phyloP scores from a whole-genome alignment of 2,329 filamentous ascomycete species.

The Canariomyces notabilis region DNA sequence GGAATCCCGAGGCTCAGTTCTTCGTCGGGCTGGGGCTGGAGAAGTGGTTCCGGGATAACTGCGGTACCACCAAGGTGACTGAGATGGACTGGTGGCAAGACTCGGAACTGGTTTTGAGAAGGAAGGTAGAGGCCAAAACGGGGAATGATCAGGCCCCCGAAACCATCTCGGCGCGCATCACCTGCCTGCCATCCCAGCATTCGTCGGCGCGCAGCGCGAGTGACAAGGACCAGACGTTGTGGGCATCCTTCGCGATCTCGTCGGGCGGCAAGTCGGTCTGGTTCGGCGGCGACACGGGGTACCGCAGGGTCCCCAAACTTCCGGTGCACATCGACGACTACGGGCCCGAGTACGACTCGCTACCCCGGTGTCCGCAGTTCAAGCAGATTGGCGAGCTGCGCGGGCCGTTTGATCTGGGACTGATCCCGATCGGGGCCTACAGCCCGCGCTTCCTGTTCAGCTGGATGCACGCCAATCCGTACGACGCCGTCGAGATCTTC shows the following conservation, averaged over 20 bases:
- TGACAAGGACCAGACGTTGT: constrained; percentile 73
- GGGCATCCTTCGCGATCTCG: constrained; percentile 79
- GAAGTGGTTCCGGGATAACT: constrained; percentile 70
- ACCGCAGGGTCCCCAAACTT: constrained; percentile 67
- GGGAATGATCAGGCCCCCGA: constrained; percentile 29
- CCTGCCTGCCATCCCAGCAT: constrained; percentile 82
- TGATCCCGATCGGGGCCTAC: constrained; percentile 93
- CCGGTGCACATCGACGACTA: constrained; percentile 65
- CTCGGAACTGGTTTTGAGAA: constrained; percentile 59
- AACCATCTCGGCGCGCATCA: constrained; percentile 65
- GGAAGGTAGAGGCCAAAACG: constrained; percentile 22
- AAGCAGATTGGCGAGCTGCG: constrained; percentile 72
- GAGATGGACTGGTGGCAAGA: constrained; percentile 97
- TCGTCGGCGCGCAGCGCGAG: constrained; percentile 62
- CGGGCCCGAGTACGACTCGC: constrained; percentile 56
- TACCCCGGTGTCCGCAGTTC: constrained; percentile 79
- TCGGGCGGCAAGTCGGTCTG: constrained; percentile 74
- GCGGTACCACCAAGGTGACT: constrained; percentile 70
- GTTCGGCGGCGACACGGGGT: constrained; percentile 89
- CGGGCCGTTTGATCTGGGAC: constrained; percentile 83
- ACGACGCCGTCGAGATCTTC: constrained; percentile 87
- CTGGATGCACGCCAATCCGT: constrained; percentile 78
- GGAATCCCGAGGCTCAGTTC: constrained; percentile 76
- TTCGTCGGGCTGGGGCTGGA: constrained; percentile 82
- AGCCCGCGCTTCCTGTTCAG: constrained; percentile 68